Percentiles rank a stretch among this genome's conserved stretches.
Evolutionary conservation across 768 basidiomycete species (phyloP).

Genomic region (Phallus indusiatus): DNA sequence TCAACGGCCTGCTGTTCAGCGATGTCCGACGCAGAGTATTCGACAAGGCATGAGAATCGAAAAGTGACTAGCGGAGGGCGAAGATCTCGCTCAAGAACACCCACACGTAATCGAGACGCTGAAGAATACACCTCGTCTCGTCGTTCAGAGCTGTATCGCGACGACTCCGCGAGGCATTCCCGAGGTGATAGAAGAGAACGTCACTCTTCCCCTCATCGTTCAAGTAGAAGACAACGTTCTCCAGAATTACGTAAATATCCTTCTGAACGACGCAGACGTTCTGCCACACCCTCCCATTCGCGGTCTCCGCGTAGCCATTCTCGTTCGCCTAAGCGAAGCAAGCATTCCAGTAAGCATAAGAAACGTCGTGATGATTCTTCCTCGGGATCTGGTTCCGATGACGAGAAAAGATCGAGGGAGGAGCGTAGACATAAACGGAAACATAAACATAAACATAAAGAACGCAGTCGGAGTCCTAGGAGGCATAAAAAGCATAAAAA

Average conservation of each 20-base stretch:
- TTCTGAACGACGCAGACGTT: constrained; percentile 8
- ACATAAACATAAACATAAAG: not conserved
- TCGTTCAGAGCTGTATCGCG: not conserved
- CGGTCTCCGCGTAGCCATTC: constrained; percentile 17
- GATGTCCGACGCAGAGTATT: not conserved
- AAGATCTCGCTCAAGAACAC: not conserved
- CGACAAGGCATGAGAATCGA: not conserved
- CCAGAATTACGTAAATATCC: not conserved
- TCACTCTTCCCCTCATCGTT: not conserved
- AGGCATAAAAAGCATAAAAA: constrained; percentile 51
- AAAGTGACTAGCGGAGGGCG: not conserved
- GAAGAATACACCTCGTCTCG: not conserved
- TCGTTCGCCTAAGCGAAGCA: constrained; percentile 17
- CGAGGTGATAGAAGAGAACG: constrained; percentile 1
- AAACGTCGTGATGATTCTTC: constrained; percentile 9
- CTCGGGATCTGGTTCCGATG: constrained; percentile 3
- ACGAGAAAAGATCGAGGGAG: not conserved
- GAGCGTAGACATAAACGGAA: constrained; percentile 5
- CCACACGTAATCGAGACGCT: not conserved
- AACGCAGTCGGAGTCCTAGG: constrained; percentile 19
- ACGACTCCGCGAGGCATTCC: not conserved
- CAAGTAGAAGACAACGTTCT: not conserved
- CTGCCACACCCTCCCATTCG: constrained; percentile 11
- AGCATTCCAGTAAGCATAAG: not conserved
- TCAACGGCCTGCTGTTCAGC: not conserved